Evolutionary conservation across 495 filamentous ascomycete species (phyloP), one percentile per base, ranked within the genome.

Genomic region (Neurospora sp.): DNA sequence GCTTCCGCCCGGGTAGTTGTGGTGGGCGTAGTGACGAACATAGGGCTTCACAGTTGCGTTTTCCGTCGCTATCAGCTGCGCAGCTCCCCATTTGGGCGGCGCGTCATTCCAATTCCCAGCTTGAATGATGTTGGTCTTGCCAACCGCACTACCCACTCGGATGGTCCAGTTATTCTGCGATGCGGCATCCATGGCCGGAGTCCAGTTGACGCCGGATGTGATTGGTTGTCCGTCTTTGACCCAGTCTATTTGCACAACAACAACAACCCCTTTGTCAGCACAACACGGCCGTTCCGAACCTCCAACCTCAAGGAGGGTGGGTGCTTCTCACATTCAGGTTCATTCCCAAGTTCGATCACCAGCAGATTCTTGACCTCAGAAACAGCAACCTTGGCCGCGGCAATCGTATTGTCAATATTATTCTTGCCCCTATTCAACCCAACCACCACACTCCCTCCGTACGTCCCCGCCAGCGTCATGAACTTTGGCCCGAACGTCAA

Each of bases 291-390:
- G 71, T 77, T 69, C 31, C 31, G 4, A 59, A 69, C 68, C 73
- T 78, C 41, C 76, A 72, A 48, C 3, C 0, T 27, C 45, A 53
- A 59, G 35, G 35, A 37, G 4, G 35, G 35, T 35, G 8, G 10
- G 4, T 7, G 10, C 10, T 75, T 73, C 84, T 73, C 78, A 87
- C 88, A 89, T 75, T 89, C 87, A 0, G 88, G 87, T 71, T 90
- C 88, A 70, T 90, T 90, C 1, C 88, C 87, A 2, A 90, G 79
- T 75, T 90, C 89, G 59, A 90, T 86, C 2, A 87, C 85, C 40
- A 87, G 81, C 27, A 90, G 76, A 72, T 88, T 89, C 9, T 72
- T 75, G 61, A 88, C 84, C 38, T 83, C 77, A 0, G 73, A 73
- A 22, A 83, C 81, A 1, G 83, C 86, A 1, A 85, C 77, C 45